These are phyloP conservation scores for Crotalaria pallida DNA, from an alignment of 306 rosid species.

Conservation along the genomic window DNA sequence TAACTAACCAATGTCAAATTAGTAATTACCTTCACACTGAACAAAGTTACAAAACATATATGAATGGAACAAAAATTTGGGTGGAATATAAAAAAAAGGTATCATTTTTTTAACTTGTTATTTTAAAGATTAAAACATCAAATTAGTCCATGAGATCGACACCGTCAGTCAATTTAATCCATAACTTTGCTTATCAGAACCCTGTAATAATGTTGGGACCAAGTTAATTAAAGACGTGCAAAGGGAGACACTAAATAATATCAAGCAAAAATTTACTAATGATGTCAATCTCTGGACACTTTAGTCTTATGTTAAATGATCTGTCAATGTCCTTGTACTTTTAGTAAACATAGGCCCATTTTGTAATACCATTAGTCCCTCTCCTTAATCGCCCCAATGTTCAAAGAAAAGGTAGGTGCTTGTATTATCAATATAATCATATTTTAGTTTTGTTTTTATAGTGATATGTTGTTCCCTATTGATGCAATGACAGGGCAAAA, in stretches of 20 bases:
- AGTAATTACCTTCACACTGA: background rate
- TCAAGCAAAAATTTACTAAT: too few species aligned
- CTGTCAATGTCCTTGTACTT: background rate
- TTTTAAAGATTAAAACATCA: background rate
- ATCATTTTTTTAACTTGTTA: background rate
- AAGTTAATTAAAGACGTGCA: too few species aligned
- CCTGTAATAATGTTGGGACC: too few species aligned
- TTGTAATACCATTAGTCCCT: background rate
- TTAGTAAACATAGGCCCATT: background rate
- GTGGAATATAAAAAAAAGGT: background rate
- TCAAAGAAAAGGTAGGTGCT: background rate
- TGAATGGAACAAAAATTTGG: background rate
- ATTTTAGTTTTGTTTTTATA: background rate
- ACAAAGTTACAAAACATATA: background rate
- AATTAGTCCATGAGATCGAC: too few species aligned
- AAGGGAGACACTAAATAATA: too few species aligned
- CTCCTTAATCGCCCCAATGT: background rate
- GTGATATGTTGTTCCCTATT: constrained; percentile 13
- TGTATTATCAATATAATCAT: background rate
- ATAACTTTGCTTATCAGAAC: too few species aligned
- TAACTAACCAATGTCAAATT: background rate
- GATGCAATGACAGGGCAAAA: constrained; percentile 50
- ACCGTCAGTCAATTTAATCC: too few species aligned
- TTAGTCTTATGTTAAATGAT: background rate
- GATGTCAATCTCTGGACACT: too few species aligned